Percentiles rank a stretch among this genome's conserved stretches.
These are phyloP conservation scores for Alternaria consortialis DNA, from an alignment of 2,329 filamentous ascomycete species.

Conservation along the genomic window DNA sequence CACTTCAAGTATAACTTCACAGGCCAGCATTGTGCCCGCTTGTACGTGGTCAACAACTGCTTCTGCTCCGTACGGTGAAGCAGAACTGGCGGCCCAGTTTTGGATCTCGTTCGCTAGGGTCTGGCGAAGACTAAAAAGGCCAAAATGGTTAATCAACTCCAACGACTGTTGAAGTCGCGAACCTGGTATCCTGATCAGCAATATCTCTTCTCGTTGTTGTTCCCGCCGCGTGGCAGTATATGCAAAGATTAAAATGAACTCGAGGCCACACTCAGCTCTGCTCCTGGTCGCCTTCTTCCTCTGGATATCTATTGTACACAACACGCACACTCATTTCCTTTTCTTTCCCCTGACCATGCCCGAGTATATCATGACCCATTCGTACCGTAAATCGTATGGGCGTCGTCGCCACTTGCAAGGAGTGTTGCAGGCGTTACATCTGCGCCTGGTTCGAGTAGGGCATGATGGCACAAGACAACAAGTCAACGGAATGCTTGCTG, in stretches of 20 bases:
- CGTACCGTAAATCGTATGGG: background rate
- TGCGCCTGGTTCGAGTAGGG: background rate
- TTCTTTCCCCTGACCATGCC: background rate
- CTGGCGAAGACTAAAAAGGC: background rate
- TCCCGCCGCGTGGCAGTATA: background rate
- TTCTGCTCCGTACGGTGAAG: background rate
- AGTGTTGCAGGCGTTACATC: background rate
- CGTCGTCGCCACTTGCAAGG: background rate
- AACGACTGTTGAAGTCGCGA: background rate
- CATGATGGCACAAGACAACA: background rate
- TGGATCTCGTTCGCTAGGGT: background rate
- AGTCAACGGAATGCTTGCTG: background rate
- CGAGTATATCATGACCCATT: background rate
- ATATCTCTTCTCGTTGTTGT: background rate
- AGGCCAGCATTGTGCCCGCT: background rate
- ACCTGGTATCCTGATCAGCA: background rate
- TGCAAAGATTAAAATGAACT: background rate
- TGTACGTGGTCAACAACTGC: background rate
- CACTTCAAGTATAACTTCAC: background rate
- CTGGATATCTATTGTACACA: background rate
- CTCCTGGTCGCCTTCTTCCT: background rate
- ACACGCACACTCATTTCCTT: background rate
- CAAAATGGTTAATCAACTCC: background rate
- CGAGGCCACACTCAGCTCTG: background rate
- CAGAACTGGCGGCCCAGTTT: background rate